phyloP scores from a whole-genome alignment of 2,329 filamentous ascomycete genomes.

The Dothideomycetes sp. region DNA sequence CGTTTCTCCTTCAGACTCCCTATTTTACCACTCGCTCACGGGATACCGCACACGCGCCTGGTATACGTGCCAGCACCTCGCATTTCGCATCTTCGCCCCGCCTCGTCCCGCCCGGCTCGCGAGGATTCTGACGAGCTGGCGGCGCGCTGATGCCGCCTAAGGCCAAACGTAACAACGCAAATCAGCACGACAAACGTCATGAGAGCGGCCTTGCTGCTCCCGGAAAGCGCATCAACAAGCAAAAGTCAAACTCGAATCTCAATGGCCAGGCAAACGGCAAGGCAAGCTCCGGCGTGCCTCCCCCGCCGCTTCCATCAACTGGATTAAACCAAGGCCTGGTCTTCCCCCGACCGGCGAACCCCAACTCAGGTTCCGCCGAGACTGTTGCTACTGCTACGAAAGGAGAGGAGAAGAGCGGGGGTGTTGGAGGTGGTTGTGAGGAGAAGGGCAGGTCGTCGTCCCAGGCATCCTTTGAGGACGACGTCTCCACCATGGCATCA shows the following conservation, averaged over 20 bases:
- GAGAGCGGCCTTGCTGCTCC: slow-evolving; percentile 80
- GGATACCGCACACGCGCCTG: slow-evolving; percentile 6
- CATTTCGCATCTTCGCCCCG: not conserved
- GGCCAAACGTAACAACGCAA: slow-evolving; percentile 31
- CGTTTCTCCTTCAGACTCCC: not conserved
- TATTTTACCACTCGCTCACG: not conserved
- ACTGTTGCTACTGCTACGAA: slow-evolving; percentile 5
- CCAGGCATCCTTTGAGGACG: slow-evolving; percentile 7
- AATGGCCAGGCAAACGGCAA: slow-evolving; percentile 32
- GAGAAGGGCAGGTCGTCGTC: slow-evolving; percentile 2
- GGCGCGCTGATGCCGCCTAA: slow-evolving; percentile 37
- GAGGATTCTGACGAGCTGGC: slow-evolving; percentile 10
- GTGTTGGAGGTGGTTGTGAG: not conserved
- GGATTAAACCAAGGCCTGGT: slow-evolving; percentile 26
- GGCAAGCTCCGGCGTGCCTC: slow-evolving; percentile 10
- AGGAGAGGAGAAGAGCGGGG: slow-evolving; percentile 2
- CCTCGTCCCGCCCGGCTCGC: slow-evolving; percentile 6
- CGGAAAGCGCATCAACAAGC: slow-evolving; percentile 52
- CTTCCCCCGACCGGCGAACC: slow-evolving; percentile 20
- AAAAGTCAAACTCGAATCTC: slow-evolving; percentile 34
- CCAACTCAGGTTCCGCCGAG: slow-evolving; percentile 9
- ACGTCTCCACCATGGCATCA: slow-evolving; percentile 3
- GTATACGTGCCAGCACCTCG: slow-evolving; percentile 3
- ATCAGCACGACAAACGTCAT: slow-evolving; percentile 50
- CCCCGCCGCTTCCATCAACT: slow-evolving; percentile 27